Evolutionary conservation across 306 rosid genomes (phyloP).

Genomic region (Rosa persica): DNA sequence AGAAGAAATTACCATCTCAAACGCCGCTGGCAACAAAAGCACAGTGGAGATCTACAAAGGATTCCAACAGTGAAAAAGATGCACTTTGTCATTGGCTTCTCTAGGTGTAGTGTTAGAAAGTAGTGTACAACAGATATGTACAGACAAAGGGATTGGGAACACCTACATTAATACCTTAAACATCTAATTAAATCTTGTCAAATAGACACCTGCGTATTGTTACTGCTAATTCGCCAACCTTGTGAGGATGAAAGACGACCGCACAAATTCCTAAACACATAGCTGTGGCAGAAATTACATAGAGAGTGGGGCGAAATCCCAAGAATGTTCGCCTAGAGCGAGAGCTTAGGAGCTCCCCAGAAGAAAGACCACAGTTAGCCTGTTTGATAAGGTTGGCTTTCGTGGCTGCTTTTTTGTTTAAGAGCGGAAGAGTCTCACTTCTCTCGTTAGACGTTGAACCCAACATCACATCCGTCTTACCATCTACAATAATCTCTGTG

Average conservation of each 20-base stretch:
- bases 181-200: conserved; percentile 28
- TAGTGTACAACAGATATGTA: conserved; percentile 6
- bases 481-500: conserved; percentile 34
- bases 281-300: conserved; percentile 50
- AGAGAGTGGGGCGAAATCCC: conserved; percentile 52
- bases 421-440: conserved; percentile 53
- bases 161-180: not conserved
- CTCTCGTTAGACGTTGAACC: conserved; percentile 32
- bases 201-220: conserved; percentile 83
- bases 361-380: conserved; percentile 22
- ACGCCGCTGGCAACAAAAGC: not conserved
- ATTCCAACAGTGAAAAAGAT: not conserved
- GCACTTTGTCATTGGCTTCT: not conserved
- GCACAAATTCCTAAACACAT: conserved; percentile 80
- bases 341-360: conserved; percentile 34
- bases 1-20: not conserved
- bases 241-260: conserved; percentile 68
- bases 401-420: conserved; percentile 43
- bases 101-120: conserved; percentile 10
- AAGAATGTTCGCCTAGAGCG: conserved; percentile 44
- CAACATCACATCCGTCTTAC: conserved; percentile 30
- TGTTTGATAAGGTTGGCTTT: conserved; percentile 37
- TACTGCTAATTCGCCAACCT: conserved; percentile 68
- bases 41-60: conserved; percentile 3
- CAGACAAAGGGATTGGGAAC: not conserved